These are phyloP conservation scores for Rhinocladiella mackenziei DNA, from an alignment of 2,329 filamentous ascomycete species.

Conservation along the genomic window DNA sequence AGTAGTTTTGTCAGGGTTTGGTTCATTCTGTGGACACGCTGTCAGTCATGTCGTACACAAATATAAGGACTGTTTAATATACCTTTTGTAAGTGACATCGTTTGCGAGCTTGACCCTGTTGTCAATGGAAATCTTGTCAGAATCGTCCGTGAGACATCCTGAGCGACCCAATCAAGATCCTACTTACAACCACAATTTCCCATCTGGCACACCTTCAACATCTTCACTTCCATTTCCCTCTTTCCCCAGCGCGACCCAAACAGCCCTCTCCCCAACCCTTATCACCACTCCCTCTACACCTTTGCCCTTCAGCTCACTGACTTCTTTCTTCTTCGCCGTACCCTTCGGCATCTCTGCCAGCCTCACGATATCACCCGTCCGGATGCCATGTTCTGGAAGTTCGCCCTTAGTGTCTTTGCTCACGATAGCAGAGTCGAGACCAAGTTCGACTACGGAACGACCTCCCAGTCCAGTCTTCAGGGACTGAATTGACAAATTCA, in stretches of 20 bases:
- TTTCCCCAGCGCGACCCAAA: conserved; percentile 45
- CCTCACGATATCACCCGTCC: conserved; percentile 47
- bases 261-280: conserved; percentile 39
- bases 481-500: conserved; percentile 54
- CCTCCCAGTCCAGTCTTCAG: conserved; percentile 87
- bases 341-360: conserved; percentile 41
- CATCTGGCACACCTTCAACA: conserved; percentile 50
- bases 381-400: conserved; percentile 45
- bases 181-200: conserved; percentile 62
- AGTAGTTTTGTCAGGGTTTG: conserved; percentile 59
- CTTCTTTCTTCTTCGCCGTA: conserved; percentile 34
- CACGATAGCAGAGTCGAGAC: conserved; percentile 64
- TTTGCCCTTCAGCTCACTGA: conserved; percentile 31
- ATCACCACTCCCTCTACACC: conserved; percentile 47
- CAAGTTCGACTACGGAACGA: conserved; percentile 81
- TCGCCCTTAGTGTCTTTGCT: conserved; percentile 32
- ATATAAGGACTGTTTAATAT: conserved; percentile 29
- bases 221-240: conserved; percentile 39
- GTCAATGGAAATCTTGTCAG: conserved; percentile 33
- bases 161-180: not conserved
- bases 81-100: conserved; percentile 63
- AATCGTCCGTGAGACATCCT: conserved; percentile 3
- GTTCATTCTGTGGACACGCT: conserved; percentile 49
- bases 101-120: conserved; percentile 62
- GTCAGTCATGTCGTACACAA: conserved; percentile 3